Base-by-base conservation (phyloP, 345 rosid species). In the Mercurialis annua region DNA sequence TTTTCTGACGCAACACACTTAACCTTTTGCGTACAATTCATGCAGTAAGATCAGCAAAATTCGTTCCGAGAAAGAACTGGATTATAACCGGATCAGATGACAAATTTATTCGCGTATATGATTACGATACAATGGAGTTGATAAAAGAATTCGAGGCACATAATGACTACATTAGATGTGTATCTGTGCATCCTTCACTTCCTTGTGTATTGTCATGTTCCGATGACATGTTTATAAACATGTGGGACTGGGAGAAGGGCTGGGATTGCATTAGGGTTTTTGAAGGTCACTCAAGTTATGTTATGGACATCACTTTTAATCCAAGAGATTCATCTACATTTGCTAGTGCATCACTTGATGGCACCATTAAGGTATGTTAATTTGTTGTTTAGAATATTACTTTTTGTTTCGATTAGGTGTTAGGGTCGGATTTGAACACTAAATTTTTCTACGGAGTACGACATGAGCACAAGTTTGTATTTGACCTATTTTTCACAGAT, bases 221-320 rank as follows among this genome's bases (percentile, higher is more conserved):
- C 0, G 81, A 78, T 23, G 85, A 81, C 50, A 63, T 1, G 60
- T 43, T 59, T 23, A 71, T 81, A 23, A 81, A 76, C 77, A 58
- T 70, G 26, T 81, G 85, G 82, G 77, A 81, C 60, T 81, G 82
- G 85, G 85, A 81, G 52, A 76, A 76, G 76, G 77, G 64, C 11
- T 81, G 85, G 85, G 10, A 0, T 12, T 76, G 85, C 64, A 11
- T 68, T 64, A 58, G 24, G 42, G 59, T 33, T 29, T 81, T 76
- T 7, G 71, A 78, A 57, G 85, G 77, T 8, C 85, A 81, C 62
- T 62, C 78, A 18, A 81, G 78, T 66, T 78, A 81, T 65, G 85
- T 79, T 38, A 81, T 78, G 85, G 75, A 75, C 31, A 49, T 12
- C 1, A 62, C 66, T 0, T 73, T 78, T 53, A 68, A 73, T 62